Percentiles rank a stretch among this genome's conserved stretches.
These are phyloP conservation scores for Trichoderma citrinoviride DNA, from an alignment of 2,329 filamentous ascomycete genomes.

Conservation along the genomic window DNA sequence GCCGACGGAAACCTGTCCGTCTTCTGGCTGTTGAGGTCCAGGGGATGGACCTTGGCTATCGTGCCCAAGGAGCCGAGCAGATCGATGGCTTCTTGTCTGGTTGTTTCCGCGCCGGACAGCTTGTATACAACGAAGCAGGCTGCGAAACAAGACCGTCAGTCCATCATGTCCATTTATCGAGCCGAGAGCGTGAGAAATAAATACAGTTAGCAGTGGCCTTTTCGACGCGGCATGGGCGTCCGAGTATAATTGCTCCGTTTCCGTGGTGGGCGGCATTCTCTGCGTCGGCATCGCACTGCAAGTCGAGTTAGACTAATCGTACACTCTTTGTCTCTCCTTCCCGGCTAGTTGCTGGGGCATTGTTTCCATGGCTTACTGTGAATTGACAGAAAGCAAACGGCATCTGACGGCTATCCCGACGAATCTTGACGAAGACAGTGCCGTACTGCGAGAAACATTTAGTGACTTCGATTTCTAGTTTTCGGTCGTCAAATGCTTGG, in stretches of 20 bases:
- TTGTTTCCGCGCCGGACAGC: slow-evolving; percentile 35
- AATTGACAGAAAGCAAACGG: slow-evolving; percentile 65
- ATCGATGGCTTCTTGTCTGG: slow-evolving; percentile 43
- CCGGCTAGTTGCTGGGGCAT: not conserved
- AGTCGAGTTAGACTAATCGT: not conserved
- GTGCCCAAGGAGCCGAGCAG: slow-evolving; percentile 46
- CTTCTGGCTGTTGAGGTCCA: slow-evolving; percentile 38
- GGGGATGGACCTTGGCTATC: slow-evolving; percentile 31
- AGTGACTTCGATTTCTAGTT: slow-evolving; percentile 53
- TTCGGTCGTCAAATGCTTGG: slow-evolving; percentile 47
- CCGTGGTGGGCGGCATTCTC: slow-evolving; percentile 47
- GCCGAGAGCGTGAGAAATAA: slow-evolving; percentile 25
- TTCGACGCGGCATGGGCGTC: slow-evolving; percentile 59
- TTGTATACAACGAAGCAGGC: slow-evolving; percentile 50
- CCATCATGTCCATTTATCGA: not conserved
- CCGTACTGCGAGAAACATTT: slow-evolving; percentile 54
- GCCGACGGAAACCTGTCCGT: slow-evolving; percentile 38
- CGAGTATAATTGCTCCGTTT: slow-evolving; percentile 49
- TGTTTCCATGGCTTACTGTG: slow-evolving; percentile 45
- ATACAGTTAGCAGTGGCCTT: slow-evolving; percentile 58
- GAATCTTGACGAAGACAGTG: slow-evolving; percentile 61
- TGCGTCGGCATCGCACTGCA: slow-evolving; percentile 43
- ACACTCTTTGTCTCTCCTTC: not conserved
- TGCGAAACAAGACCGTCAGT: slow-evolving; percentile 31
- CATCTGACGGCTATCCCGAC: slow-evolving; percentile 56